phyloP scores from a whole-genome alignment of 768 basidiomycete species.

The Rhizopogon salebrosus region DNA sequence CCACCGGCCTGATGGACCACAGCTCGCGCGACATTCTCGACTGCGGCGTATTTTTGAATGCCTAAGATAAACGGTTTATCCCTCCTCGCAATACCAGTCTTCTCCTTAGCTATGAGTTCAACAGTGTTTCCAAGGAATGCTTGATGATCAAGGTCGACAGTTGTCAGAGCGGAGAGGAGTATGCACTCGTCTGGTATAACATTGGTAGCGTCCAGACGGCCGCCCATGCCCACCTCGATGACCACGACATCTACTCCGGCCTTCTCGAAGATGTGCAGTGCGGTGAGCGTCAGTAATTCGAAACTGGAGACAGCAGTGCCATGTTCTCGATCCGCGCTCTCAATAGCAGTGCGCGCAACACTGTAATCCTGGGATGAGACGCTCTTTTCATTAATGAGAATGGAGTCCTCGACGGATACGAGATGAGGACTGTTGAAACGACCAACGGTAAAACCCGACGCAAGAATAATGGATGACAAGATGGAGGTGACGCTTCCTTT shows the following conservation, averaged over 20 bases:
- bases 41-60: conserved; percentile 48
- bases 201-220: conserved; percentile 90
- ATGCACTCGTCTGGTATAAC: conserved; percentile 66
- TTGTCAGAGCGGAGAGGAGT: conserved; percentile 75
- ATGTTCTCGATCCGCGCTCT: conserved; percentile 38
- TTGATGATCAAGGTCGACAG: conserved; percentile 92
- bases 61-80: conserved; percentile 65
- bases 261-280: conserved; percentile 70
- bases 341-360: conserved; percentile 40
- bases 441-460: conserved; percentile 58
- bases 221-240: conserved; percentile 95
- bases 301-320: conserved; percentile 60
- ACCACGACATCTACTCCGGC: conserved; percentile 74
- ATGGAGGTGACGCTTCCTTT: conserved; percentile 91
- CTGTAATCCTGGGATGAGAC: conserved; percentile 47
- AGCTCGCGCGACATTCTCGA: conserved; percentile 38
- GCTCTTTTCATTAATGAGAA: conserved; percentile 57
- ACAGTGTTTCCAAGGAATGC: conserved; percentile 79
- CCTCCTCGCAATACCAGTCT: conserved; percentile 71
- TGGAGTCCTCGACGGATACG: conserved; percentile 68
- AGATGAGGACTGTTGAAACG: conserved; percentile 94
- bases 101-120: conserved; percentile 71
- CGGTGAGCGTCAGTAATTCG: conserved; percentile 81
- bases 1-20: conserved; percentile 40
- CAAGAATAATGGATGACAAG: conserved; percentile 66